phyloP scores from a whole-genome alignment of 441 rosid species.

The Iberis amara region DNA sequence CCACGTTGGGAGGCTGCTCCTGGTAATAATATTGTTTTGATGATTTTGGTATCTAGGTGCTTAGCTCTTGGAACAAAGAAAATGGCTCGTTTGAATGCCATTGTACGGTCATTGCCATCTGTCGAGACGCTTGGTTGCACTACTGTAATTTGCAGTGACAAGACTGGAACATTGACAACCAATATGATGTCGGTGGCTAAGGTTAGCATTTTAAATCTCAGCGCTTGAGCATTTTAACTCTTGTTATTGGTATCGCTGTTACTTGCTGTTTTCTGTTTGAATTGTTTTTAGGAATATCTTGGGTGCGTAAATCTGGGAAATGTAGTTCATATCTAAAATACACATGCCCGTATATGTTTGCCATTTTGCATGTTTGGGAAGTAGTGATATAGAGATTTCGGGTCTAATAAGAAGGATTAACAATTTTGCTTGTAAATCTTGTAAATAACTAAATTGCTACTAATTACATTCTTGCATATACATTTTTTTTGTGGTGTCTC shows the following conservation, averaged over 20 bases:
- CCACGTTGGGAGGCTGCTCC: constrained; percentile 7
- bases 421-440: constrained; percentile 8
- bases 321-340: constrained; percentile 1
- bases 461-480: not conserved
- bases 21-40: constrained; percentile 19
- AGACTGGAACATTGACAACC: constrained; percentile 97
- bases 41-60: constrained; percentile 47
- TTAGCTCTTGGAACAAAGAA: constrained; percentile 99
- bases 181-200: constrained; percentile 98
- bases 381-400: constrained; percentile 8
- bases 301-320: constrained; percentile 7
- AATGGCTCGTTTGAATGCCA: constrained; percentile 98
- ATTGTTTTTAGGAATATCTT: constrained; percentile 3
- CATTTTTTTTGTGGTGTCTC: constrained; percentile 2
- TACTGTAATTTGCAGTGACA: constrained; percentile 96
- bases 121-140: constrained; percentile 99
- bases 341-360: constrained; percentile 12
- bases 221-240: constrained; percentile 10
- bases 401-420: not conserved
- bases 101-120: constrained; percentile 96
- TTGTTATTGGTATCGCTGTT: constrained; percentile 2
- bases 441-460: constrained; percentile 5
- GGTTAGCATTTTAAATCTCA: constrained; percentile 42
- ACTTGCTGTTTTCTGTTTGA: constrained; percentile 6
- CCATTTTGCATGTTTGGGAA: constrained; percentile 4